phyloP scores from a whole-genome alignment of 768 basidiomycete genomes.

The Amanita brunnescens region DNA sequence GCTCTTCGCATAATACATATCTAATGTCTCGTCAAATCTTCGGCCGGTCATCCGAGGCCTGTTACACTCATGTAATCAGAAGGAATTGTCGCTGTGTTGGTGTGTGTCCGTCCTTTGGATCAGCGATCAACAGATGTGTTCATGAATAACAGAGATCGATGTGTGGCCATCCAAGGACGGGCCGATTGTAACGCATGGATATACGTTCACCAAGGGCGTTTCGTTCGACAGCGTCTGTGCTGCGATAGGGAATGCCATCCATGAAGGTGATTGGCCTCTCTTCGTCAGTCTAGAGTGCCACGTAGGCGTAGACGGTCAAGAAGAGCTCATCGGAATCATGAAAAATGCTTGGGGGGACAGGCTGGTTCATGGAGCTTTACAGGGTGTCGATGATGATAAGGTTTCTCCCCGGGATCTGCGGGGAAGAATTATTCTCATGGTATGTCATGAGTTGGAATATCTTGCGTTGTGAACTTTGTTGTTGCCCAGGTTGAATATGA shows the following conservation, averaged over 20 bases:
- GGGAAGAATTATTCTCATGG: constrained; percentile 54
- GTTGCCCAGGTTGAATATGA: constrained; percentile 46
- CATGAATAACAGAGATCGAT: constrained; percentile 41
- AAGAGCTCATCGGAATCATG: constrained; percentile 46
- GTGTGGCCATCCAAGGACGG: constrained; percentile 53
- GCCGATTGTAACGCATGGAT: constrained; percentile 51
- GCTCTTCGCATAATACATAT: constrained; percentile 63
- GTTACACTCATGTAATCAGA: constrained; percentile 46
- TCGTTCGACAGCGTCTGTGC: constrained; percentile 43
- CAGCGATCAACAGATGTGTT: not conserved
- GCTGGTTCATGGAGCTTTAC: constrained; percentile 33
- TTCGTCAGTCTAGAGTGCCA: constrained; percentile 58
- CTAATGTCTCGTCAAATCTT: constrained; percentile 48
- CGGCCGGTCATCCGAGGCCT: constrained; percentile 42
- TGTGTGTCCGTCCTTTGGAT: constrained; percentile 11
- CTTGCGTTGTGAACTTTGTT: not conserved
- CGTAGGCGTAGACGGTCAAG: constrained; percentile 40
- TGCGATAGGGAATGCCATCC: constrained; percentile 39
- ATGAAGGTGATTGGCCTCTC: constrained; percentile 42
- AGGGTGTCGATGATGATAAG: constrained; percentile 25
- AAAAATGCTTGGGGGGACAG: constrained; percentile 42
- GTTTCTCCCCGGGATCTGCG: constrained; percentile 38
- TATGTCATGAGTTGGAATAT: constrained; percentile 14
- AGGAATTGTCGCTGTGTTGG: constrained; percentile 46
- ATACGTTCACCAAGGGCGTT: constrained; percentile 46